Evolutionary conservation across 2,329 filamentous ascomycete genomes (phyloP), one percentile per base, ranked within the genome.

Genomic region (Stachybotrys chlorohalonatus): DNA sequence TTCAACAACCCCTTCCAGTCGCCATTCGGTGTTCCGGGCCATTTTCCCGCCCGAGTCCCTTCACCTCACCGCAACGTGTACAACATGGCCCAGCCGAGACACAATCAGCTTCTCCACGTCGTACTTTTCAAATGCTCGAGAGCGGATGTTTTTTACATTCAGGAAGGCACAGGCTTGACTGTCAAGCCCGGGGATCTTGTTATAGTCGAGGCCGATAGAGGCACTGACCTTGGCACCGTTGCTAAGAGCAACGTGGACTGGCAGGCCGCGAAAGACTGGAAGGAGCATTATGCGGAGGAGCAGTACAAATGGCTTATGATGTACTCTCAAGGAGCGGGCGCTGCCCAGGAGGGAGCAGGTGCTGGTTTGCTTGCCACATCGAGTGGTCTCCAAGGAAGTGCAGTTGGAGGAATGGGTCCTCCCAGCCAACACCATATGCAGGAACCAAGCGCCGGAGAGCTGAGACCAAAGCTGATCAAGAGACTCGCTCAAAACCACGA

Each of bases 251-350:
- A 95, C 63, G 85, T 97, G 46, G 89, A 90, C 58, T 91, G 91
- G 80, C 86, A 91, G 60, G 83, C 87, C 52, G 94, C 94, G 8
- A 92, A 94, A 65, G 87, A 94, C 51, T 75, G 91, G 60, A 96
- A 96, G 69, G 90, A 95, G 63, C 86, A 94, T 62, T 95, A 93
- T 61, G 89, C 89, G 2, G 90, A 96, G 68, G 91, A 97, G 68
- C 94, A 99, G 69, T 96, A 96, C 74, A 92, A 91, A 65, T 97
- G 93, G 90, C 80, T 99, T 53, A 96, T 97, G 88, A 94, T 97
- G 89, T 99, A 96, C 70, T 96, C 91, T 1, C 86, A 91, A 68
- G 89, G 84, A 66, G 89, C 83, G 7, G 81, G 80, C 42, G 80
- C 78, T 24, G 80, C 78, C 24, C 78, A 84, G 54, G 84, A 86